These are phyloP conservation scores for Ophiobolus disseminans DNA, from an alignment of 2,329 filamentous ascomycete species.

Conservation along the genomic window DNA sequence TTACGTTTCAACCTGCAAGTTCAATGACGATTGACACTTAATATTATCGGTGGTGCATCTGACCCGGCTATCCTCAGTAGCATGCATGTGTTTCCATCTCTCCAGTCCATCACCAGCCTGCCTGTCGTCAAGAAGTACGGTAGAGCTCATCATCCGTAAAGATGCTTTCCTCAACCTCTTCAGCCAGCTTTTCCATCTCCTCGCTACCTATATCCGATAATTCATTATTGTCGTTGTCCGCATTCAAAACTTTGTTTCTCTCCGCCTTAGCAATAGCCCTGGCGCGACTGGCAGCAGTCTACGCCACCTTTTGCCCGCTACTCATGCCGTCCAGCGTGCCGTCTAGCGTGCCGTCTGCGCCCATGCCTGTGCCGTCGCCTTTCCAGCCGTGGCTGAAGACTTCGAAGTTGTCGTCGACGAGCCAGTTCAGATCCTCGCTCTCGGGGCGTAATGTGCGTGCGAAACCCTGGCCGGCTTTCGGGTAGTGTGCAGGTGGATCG, in stretches of 20 bases:
- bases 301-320: conserved; percentile 21
- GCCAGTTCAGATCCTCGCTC: conserved; percentile 65
- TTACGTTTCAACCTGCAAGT: too few species aligned
- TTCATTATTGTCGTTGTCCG: conserved; percentile 1
- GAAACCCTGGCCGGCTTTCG: conserved; percentile 68
- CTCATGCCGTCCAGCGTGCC: conserved; percentile 26
- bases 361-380: conserved; percentile 42
- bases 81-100: too few species aligned
- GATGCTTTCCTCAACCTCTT: not conserved
- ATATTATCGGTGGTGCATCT: too few species aligned
- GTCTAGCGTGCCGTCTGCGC: conserved; percentile 38
- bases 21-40: too few species aligned
- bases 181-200: conserved; percentile 4
- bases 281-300: conserved; percentile 7
- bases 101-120: too few species aligned
- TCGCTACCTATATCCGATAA: conserved; percentile 8
- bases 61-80: too few species aligned
- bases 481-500: conserved; percentile 65
- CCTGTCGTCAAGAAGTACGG: not conserved
- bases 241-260: too few species aligned
- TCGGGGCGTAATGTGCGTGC: conserved; percentile 61
- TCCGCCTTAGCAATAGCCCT: not conserved
- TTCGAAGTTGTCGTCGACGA: conserved; percentile 66
- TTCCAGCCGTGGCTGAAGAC: conserved; percentile 63
- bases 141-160: not conserved